These are phyloP conservation scores for Podochytrium sp. DNA, from an alignment of 192 early-diverging fungal species.

Conservation along the genomic window DNA sequence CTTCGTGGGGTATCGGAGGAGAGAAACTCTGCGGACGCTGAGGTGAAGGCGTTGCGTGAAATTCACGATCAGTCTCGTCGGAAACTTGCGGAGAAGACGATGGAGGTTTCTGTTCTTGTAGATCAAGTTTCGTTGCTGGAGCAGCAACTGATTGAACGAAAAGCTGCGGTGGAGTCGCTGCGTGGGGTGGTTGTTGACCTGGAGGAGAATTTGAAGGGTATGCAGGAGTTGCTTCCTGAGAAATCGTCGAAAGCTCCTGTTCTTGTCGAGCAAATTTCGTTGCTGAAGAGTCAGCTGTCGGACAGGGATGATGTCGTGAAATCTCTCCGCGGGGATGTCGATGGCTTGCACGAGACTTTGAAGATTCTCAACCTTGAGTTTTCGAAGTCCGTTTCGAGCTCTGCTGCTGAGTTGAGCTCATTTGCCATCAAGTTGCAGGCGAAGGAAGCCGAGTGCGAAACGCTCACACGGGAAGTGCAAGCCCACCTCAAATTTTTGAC, in stretches of 20 bases:
- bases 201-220: not conserved
- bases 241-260: not conserved
- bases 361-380: not conserved
- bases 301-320: not conserved
- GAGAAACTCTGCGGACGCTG: no score
- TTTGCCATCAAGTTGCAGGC: not conserved
- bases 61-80: no score
- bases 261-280: not conserved
- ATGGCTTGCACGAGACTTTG: not conserved
- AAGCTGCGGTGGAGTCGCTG: not conserved
- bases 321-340: not conserved
- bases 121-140: no score
- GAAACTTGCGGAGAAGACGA: no score
- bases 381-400: not conserved
- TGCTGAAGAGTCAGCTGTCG: not conserved
- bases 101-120: no score
- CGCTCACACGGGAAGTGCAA: not conserved
- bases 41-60: no score
- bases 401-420: not conserved
- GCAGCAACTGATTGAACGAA: not conserved
- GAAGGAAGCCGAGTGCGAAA: slow-evolving; percentile 6
- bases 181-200: not conserved
- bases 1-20: no score
- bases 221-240: not conserved
- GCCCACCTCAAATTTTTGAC: not conserved